Percentiles rank a stretch among this genome's conserved stretches.
phyloP scores from a whole-genome alignment of 495 filamentous ascomycete species.

The Penicillium verhagenii region DNA sequence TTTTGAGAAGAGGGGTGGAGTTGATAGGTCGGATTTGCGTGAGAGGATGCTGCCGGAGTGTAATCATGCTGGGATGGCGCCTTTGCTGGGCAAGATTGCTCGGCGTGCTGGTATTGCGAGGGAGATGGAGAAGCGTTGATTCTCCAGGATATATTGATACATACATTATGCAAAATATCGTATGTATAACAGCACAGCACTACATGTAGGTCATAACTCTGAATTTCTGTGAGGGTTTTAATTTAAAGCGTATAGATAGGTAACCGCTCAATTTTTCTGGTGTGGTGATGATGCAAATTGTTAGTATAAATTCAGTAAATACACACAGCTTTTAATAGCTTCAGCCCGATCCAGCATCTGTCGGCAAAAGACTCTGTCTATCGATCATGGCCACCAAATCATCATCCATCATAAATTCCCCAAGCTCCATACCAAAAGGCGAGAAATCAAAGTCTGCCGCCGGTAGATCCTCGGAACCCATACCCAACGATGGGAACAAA shows the following conservation, averaged over 20 bases:
- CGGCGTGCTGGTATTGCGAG: slow-evolving; percentile 8
- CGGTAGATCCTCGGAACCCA: neutral
- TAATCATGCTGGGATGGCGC: slow-evolving; percentile 28
- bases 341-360: neutral
- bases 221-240: too few species aligned
- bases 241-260: too few species aligned
- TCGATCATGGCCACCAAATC: slow-evolving; percentile 30
- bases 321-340: too few species aligned
- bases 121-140: slow-evolving; percentile 2
- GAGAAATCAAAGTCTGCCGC: slow-evolving; percentile 14
- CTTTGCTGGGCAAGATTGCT: slow-evolving; percentile 22
- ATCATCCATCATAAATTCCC: slow-evolving; percentile 46
- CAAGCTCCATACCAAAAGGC: slow-evolving; percentile 40
- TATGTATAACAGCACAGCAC: neutral
- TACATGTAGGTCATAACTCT: too few species aligned
- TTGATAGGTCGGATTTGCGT: neutral
- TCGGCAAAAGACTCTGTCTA: slow-evolving; percentile 3
- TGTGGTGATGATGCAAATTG: neutral
- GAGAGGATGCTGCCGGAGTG: slow-evolving; percentile 14
- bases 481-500: slow-evolving; percentile 10
- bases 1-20: slow-evolving; percentile 20
- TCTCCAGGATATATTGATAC: neutral
- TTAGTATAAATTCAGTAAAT: neutral
- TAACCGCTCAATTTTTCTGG: too few species aligned
- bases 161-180: too few species aligned